These are phyloP conservation scores for Nemania serpens DNA, from an alignment of 2,329 filamentous ascomycete genomes.

Conservation along the genomic window DNA sequence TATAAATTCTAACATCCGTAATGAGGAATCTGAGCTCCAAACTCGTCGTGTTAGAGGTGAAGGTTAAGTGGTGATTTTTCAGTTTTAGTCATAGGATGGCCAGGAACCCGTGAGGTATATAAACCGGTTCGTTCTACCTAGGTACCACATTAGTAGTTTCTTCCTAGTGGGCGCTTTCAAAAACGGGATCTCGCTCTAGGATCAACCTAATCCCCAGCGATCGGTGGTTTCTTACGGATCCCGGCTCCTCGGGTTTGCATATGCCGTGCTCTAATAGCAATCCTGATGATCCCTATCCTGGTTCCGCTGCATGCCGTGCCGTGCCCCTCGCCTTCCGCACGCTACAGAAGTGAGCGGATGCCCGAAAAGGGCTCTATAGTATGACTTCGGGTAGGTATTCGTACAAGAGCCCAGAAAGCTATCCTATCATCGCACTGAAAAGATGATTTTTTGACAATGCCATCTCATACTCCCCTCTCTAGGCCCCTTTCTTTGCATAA, in stretches of 20 bases:
- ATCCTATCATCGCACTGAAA: no score
- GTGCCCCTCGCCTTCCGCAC: no score
- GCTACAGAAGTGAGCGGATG: no score
- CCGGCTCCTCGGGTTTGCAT: conserved; percentile 11
- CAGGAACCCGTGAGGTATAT: neutral
- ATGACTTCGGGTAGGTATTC: no score
- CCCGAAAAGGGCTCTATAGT: no score
- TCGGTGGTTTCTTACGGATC: neutral
- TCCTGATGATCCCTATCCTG: conserved; percentile 8
- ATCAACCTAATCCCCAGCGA: conserved; percentile 13
- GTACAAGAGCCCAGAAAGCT: no score
- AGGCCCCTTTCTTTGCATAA: no score
- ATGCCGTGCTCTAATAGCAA: conserved; percentile 11
- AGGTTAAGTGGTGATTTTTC: no score
- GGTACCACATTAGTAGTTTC: no score
- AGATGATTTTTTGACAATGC: no score
- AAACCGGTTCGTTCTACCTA: neutral
- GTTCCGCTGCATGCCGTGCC: neutral
- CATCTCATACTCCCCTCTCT: no score
- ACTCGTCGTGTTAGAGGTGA: neutral
- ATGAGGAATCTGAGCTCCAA: neutral
- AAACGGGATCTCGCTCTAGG: neutral
- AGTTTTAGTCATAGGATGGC: neutral
- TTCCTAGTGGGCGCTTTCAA: neutral
- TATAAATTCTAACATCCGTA: neutral